Evolutionary conservation across 2,329 filamentous ascomycete genomes (phyloP).

Genomic region (Hymenoscyphus repandus): DNA sequence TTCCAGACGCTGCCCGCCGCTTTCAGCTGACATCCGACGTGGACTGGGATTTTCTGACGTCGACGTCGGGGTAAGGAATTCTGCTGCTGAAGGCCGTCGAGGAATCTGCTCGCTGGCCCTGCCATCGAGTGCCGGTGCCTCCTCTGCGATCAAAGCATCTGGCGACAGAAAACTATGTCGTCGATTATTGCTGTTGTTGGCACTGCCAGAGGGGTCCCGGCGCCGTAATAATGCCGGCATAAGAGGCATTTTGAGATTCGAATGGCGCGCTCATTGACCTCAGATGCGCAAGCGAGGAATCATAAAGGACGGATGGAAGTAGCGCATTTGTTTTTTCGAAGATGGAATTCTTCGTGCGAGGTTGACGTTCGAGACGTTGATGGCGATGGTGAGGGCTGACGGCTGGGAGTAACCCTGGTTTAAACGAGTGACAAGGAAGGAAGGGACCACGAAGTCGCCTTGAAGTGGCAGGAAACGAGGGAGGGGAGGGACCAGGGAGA

Average conservation of each 20-base stretch:
- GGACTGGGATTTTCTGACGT: conserved; percentile 9
- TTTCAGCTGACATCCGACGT: conserved; percentile 19
- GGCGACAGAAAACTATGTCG: conserved; percentile 28
- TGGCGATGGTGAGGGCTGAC: not conserved
- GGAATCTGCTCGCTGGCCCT: conserved; percentile 32
- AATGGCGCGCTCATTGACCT: conserved; percentile 18
- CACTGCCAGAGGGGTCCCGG: conserved; percentile 15
- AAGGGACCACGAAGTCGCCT: not conserved
- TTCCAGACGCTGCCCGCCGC: conserved; percentile 8
- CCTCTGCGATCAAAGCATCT: conserved; percentile 11
- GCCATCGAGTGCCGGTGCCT: conserved; percentile 17
- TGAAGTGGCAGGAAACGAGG: not conserved
- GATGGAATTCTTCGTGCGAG: not conserved
- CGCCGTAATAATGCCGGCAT: conserved; percentile 28
- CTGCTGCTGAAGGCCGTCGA: conserved; percentile 25
- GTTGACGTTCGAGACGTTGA: not conserved
- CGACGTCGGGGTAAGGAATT: conserved; percentile 23
- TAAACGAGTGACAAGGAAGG: conserved; percentile 9
- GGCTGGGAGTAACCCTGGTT: conserved; percentile 9
- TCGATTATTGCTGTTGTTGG: conserved; percentile 28
- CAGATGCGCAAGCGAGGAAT: conserved; percentile 22
- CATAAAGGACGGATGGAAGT: not conserved
- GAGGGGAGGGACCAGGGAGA: not conserved
- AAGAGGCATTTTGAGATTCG: conserved; percentile 24
- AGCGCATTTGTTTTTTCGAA: not conserved